Evolutionary conservation across 768 basidiomycete genomes (phyloP), one percentile per base, ranked within the genome.

Genomic region (Inosperma sp.): DNA sequence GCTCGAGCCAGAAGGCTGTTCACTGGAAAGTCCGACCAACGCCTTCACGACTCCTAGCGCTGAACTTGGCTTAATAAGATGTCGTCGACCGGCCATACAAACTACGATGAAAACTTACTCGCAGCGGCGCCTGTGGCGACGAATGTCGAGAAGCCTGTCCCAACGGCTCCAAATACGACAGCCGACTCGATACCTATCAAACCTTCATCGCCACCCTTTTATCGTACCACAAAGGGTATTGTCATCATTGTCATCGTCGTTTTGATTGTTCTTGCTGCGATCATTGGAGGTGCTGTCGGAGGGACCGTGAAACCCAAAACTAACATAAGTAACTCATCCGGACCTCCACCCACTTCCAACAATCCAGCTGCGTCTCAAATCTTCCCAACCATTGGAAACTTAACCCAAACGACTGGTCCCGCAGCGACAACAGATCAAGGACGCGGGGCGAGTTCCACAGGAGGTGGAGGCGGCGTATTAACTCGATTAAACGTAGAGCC

Each of bases 281-380:
- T 75, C 4, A 73, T 84, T 4, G 81, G 80, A 0, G 82, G 80
- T 4, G 81, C 72, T 0, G 82, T 83, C 0, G 81, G 80, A 23
- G 82, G 76, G 16, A 72, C 78, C 42, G 55, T 46, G 56, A 58
- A 61, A 25, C 56, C 56, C 50, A 51, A 50, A 23, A 41, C n/a
- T n/a, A n/a, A n/a, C n/a, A n/a, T n/a, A n/a, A n/a, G n/a, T n/a
- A n/a, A n/a, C n/a, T n/a, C n/a, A n/a, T n/a, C n/a, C n/a, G n/a
- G n/a, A n/a, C n/a, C n/a, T n/a, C n/a, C n/a, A n/a, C n/a, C n/a
- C n/a, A n/a, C n/a, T n/a, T n/a, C n/a, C n/a, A n/a, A n/a, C n/a
- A n/a, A n/a, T n/a, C n/a, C n/a, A n/a, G n/a, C n/a, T n/a, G n/a
- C n/a, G n/a, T n/a, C n/a, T n/a, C n/a, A n/a, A n/a, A n/a, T n/a